These are phyloP conservation scores for Heracleum sosnowskyi DNA, from an alignment of 129 eudicot species.

Conservation along the genomic window DNA sequence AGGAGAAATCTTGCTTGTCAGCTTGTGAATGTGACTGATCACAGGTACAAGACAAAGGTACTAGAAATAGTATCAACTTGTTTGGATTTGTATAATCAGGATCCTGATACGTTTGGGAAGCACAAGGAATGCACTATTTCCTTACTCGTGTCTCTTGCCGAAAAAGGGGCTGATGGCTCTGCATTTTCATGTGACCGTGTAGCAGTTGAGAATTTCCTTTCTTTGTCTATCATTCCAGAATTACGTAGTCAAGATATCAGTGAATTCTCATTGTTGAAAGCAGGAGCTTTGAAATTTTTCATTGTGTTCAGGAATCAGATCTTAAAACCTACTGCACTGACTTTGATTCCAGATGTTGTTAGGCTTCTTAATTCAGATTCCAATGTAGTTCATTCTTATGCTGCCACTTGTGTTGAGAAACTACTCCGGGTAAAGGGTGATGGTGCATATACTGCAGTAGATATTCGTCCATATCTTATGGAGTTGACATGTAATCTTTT, in stretches of 20 bases:
- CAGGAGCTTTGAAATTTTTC: conserved; percentile 84
- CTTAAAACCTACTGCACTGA: conserved; percentile 56
- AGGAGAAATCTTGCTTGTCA: conserved; percentile 96
- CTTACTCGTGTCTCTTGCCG: conserved; percentile 76
- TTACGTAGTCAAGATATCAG: conserved; percentile 66
- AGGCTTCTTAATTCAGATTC: conserved; percentile 64
- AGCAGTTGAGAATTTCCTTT: conserved; percentile 69
- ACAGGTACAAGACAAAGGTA: conserved; percentile 59
- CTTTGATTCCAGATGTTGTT: conserved; percentile 70
- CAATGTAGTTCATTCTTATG: conserved; percentile 92
- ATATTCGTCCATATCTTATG: conserved; percentile 61
- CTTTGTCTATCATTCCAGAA: conserved; percentile 72
- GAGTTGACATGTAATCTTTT: conserved; percentile 75
- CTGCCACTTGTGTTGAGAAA: conserved; percentile 86
- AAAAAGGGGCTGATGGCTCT: conserved; percentile 58
- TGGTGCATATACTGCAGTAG: conserved; percentile 54
- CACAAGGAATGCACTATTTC: conserved; percentile 83
- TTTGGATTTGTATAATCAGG: conserved; percentile 51
- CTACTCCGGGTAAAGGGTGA: conserved; percentile 80
- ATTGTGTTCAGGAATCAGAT: conserved; percentile 62
- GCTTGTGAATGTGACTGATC: conserved; percentile 84
- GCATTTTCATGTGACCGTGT: conserved; percentile 71
- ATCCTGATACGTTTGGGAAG: conserved; percentile 67
- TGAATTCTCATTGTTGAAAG: conserved; percentile 73
- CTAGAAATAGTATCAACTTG: conserved; percentile 48